Evolutionary conservation across 208 protist genomes (phyloP).

Genomic region (Trypanosoma grayi): DNA sequence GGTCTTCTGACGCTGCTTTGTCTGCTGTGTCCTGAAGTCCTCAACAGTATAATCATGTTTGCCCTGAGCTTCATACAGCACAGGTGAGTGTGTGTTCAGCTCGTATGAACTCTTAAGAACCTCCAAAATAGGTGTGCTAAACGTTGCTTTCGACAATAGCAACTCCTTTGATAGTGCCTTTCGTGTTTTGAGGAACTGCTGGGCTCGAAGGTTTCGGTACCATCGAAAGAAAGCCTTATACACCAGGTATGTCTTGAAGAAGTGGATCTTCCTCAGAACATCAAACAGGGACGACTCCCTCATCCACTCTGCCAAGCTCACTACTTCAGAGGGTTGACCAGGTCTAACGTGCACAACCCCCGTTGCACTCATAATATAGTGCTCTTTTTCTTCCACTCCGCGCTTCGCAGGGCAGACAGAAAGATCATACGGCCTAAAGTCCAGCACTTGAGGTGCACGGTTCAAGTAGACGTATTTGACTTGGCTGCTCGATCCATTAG

Average conservation of each 20-base stretch:
- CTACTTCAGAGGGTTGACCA: slow-evolving; percentile 87
- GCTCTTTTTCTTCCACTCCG: slow-evolving; percentile 73
- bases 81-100: slow-evolving; percentile 61
- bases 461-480: slow-evolving; percentile 95
- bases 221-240: slow-evolving; percentile 90
- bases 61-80: slow-evolving; percentile 80
- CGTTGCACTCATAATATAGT: slow-evolving; percentile 93
- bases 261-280: slow-evolving; percentile 89
- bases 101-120: slow-evolving; percentile 78
- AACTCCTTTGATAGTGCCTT: slow-evolving; percentile 69
- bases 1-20: slow-evolving; percentile 67
- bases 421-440: slow-evolving; percentile 93
- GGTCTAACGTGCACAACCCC: slow-evolving; percentile 92
- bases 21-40: slow-evolving; percentile 72
- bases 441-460: slow-evolving; percentile 50
- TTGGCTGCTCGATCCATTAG: slow-evolving; percentile 74
- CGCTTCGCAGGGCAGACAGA: slow-evolving; percentile 71
- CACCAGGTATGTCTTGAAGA: slow-evolving; percentile 91
- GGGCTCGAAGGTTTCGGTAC: slow-evolving; percentile 69
- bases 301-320: slow-evolving; percentile 91
- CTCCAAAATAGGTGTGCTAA: slow-evolving; percentile 73
- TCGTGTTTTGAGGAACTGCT: slow-evolving; percentile 72
- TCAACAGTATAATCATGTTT: slow-evolving; percentile 91
- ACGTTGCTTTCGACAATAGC: slow-evolving; percentile 86
- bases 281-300: slow-evolving; percentile 91